These are phyloP conservation scores for Pogostemon cablin DNA, from an alignment of 257 asterid species.

Conservation along the genomic window DNA sequence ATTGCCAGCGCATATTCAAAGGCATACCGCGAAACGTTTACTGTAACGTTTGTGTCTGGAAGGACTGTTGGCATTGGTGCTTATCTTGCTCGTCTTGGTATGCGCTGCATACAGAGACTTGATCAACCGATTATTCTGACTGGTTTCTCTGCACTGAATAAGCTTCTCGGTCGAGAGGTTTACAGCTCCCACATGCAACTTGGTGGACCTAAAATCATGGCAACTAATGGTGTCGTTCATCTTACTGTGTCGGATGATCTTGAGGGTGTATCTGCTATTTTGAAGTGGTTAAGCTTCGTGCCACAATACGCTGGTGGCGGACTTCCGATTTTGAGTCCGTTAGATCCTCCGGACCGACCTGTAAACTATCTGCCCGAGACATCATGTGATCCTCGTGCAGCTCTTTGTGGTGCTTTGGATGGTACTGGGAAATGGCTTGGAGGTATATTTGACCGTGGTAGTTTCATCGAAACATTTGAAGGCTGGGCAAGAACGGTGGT, in stretches of 20 bases:
- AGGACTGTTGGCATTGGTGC: conserved; percentile 98
- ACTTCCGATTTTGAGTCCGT: conserved; percentile 68
- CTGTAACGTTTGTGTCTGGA: conserved; percentile 91
- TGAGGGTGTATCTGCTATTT: conserved; percentile 85
- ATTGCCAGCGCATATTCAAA: conserved; percentile 95
- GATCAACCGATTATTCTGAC: conserved; percentile 97
- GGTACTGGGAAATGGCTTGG: conserved; percentile 84
- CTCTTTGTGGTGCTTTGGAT: conserved; percentile 70
- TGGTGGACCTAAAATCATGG: conserved; percentile 99
- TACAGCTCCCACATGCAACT: conserved; percentile 99
- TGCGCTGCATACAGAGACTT: conserved; percentile 95
- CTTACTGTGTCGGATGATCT: conserved; percentile 94
- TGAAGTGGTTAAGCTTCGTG: conserved; percentile 94
- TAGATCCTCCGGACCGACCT: conserved; percentile 73
- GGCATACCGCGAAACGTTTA: conserved; percentile 91
- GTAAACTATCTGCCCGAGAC: conserved; percentile 84
- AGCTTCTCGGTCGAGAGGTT: conserved; percentile 94
- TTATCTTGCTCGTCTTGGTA: conserved; percentile 96
- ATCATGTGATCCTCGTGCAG: conserved; percentile 97
- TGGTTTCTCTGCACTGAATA: conserved; percentile 94
- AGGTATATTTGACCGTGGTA: conserved; percentile 85
- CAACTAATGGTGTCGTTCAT: conserved; percentile 96
- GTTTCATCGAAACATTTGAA: conserved; percentile 90
- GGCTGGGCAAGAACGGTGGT: conserved; percentile 99
- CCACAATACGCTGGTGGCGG: conserved; percentile 89